Evolutionary conservation across 345 rosid genomes (phyloP), one percentile per base, ranked within the genome.

Genomic region (Populus simonii): DNA sequence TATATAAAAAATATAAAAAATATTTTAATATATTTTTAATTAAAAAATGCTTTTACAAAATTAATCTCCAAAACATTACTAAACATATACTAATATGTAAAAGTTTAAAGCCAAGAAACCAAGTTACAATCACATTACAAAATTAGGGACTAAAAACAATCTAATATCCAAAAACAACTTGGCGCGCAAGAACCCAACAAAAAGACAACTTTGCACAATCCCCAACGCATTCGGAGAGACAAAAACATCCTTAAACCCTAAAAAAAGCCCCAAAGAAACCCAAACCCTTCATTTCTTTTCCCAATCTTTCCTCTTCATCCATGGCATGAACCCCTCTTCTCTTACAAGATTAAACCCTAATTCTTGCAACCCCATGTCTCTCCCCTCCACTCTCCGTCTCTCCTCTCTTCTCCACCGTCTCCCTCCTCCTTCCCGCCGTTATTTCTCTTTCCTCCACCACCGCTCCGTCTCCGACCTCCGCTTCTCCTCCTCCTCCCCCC

Each of bases 321-420:
- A 65, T 86, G 88, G 89, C 76, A 86, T 86, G 92, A 77, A 72
- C 76, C 80, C 79, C 74, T 68, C 85, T 68, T 74, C 83, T 72
- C 63, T 74, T 13, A 72, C 76, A 36, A 22, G 77, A 80, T 73
- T 86, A 47, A 73, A 45, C 78, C 84, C 84, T 47, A 39, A 71
- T 78, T 45, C 79, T 49, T 12, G 41, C 45, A 22, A 11, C 74
- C 78, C 81, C 55, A 91, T 92, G 97, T 84, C 95, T 74, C 81
- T 91, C 69, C 81, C 89, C 72, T 87, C 94, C 75, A 79, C 94
- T 66, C 89, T 93, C 76, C 97, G 95, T 45, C 81, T 87, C 75
- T 89, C 95, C 45, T 70, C 87, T 53, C 80, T 92, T 89, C 91
- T 87, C 72, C 65, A 66, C 80, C 83, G 36, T 11, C 79, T 83